These are phyloP conservation scores for Phtheirospermum japonicum DNA, from an alignment of 257 asterid genomes.

Conservation along the genomic window DNA sequence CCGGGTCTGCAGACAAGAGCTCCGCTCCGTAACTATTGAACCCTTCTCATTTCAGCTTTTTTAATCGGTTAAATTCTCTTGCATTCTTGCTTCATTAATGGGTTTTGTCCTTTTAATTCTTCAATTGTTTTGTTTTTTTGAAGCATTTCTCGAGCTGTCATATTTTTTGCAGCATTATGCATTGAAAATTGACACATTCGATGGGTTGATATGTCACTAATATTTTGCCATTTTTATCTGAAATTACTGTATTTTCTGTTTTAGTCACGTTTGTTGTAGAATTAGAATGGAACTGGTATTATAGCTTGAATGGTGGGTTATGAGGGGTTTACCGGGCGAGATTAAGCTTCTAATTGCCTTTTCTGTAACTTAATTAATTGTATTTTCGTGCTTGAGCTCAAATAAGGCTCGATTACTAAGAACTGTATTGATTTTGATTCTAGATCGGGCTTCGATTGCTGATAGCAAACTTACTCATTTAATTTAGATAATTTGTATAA, in stretches of 20 bases:
- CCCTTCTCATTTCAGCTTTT: slow-evolving; percentile 16
- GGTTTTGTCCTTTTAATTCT: slow-evolving; percentile 1
- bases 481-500: neutral
- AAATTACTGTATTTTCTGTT: too few relatives aligned
- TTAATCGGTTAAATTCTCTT: slow-evolving; percentile 10
- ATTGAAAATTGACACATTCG: too few relatives aligned
- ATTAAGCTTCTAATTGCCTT: neutral
- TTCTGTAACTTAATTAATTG: neutral
- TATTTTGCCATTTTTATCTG: too few relatives aligned
- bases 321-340: too few relatives aligned
- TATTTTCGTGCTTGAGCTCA: neutral
- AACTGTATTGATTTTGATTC: neutral
- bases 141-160: too few relatives aligned
- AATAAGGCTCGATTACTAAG: neutral
- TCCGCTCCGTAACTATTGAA: slow-evolving; percentile 5
- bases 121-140: too few relatives aligned
- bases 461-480: neutral
- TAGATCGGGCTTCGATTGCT: too few relatives aligned
- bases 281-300: too few relatives aligned
- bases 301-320: too few relatives aligned
- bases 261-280: too few relatives aligned
- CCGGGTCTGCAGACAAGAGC: slow-evolving; percentile 15
- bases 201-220: too few relatives aligned
- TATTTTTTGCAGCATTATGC: too few relatives aligned
- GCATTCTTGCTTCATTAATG: neutral